Evolutionary conservation across 2,329 filamentous ascomycete genomes (phyloP).

Genomic region (Lecanicillium sp.): DNA sequence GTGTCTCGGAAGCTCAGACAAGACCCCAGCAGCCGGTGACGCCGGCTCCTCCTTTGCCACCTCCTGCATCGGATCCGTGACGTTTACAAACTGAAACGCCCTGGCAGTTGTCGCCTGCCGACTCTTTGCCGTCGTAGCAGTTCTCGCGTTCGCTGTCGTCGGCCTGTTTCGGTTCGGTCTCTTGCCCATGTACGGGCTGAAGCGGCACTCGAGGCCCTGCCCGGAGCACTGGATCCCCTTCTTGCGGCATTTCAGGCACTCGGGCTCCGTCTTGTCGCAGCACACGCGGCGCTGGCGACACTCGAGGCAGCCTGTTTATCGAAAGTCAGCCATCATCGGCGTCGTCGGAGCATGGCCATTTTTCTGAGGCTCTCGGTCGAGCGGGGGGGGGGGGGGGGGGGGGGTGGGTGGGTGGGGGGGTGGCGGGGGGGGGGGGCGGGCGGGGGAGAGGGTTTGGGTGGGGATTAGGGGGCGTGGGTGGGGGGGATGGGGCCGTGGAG

Average conservation of each 20-base stretch:
- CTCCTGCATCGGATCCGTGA: not conserved
- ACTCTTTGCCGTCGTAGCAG: not conserved
- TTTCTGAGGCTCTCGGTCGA: too few relatives aligned
- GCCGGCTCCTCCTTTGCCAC: too few relatives aligned
- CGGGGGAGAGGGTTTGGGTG: too few relatives aligned
- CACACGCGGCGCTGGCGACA: constrained; percentile 29
- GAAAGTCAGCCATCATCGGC: not conserved
- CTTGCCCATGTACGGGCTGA: constrained; percentile 22
- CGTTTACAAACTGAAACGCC: constrained; percentile 1
- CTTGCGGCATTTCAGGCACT: constrained; percentile 30
- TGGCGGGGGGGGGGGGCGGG: too few relatives aligned
- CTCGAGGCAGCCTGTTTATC: constrained; percentile 30
- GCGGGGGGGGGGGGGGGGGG: too few relatives aligned
- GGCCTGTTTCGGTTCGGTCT: constrained; percentile 4
- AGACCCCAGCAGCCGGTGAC: too few relatives aligned
- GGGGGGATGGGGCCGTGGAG: too few relatives aligned
- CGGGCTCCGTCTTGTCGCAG: constrained; percentile 30
- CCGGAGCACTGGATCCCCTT: constrained; percentile 31
- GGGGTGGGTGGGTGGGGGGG: too few relatives aligned
- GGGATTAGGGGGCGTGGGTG: too few relatives aligned
- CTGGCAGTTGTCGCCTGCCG: too few relatives aligned
- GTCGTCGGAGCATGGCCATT: not conserved
- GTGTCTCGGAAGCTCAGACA: too few relatives aligned
- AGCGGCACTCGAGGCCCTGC: constrained; percentile 25
- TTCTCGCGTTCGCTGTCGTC: constrained; percentile 11